phyloP scores from a whole-genome alignment of 2,329 filamentous ascomycete species.

The Bipolaris bicolor region DNA sequence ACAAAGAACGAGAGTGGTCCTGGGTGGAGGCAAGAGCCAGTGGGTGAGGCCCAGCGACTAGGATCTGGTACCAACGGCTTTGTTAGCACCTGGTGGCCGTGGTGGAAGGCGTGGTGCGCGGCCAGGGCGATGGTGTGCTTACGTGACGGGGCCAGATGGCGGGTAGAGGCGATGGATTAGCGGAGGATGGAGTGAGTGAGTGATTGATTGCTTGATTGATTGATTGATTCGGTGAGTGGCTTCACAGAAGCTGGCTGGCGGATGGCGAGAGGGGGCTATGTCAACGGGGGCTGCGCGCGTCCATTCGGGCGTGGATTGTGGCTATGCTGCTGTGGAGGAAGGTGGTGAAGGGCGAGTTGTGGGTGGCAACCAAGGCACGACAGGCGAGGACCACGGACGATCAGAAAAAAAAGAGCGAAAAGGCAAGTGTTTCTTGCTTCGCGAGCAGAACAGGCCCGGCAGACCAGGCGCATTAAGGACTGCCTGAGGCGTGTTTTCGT shows the following conservation, averaged over 20 bases:
- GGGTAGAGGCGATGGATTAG: conserved; percentile 5
- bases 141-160: conserved; percentile 7
- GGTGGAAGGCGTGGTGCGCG: neutral
- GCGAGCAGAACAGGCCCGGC: neutral
- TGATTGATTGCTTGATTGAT: neutral
- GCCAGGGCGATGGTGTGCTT: conserved; percentile 8
- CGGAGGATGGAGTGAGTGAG: neutral
- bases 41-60: neutral
- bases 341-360: neutral
- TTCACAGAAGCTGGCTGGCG: conserved; percentile 6
- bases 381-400: neutral
- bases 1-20: conserved; percentile 1
- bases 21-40: conserved; percentile 11
- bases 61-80: conserved; percentile 1
- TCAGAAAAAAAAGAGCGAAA: neutral
- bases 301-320: conserved; percentile 14
- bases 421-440: neutral
- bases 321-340: neutral
- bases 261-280: conserved; percentile 16
- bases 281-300: conserved; percentile 9
- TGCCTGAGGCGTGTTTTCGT: neutral
- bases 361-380: neutral
- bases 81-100: conserved; percentile 1
- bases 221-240: neutral
- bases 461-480: neutral